A percentile compares a stretch with the other conserved stretches of the same genome.
Evolutionary conservation across 768 basidiomycete genomes (phyloP).

Genomic region (Tulasnella sp.): DNA sequence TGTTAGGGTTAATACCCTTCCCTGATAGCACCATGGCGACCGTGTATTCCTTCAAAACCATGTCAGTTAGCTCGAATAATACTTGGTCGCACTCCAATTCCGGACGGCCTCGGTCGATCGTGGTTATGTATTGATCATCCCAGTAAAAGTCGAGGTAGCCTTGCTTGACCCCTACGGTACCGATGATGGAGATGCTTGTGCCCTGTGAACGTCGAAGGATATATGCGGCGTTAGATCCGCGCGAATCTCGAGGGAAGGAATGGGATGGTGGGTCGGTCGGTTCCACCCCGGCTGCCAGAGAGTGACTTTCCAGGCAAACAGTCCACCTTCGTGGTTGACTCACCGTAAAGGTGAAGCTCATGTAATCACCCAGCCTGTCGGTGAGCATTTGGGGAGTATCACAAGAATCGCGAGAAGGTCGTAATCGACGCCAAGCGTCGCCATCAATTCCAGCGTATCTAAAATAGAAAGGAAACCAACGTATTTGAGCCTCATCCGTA

Average conservation of each 20-base stretch:
- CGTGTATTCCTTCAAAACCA: background rate
- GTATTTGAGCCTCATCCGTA: background rate
- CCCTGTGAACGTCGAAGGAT: background rate
- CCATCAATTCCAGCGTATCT: too few relatives aligned
- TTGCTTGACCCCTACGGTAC: background rate
- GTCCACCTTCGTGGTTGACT: too few relatives aligned
- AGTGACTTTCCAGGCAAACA: too few relatives aligned
- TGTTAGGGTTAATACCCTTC: background rate
- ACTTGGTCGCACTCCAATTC: background rate
- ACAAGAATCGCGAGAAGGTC: background rate
- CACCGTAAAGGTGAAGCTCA: constrained; percentile 22
- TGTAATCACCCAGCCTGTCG: background rate
- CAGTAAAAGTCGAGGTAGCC: constrained; percentile 3
- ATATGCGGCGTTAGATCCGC: background rate
- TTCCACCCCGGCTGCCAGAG: too few relatives aligned
- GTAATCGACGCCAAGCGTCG: too few relatives aligned
- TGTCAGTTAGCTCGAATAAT: background rate
- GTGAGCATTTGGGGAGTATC: constrained; percentile 11
- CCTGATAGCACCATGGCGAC: background rate
- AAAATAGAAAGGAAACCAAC: too few relatives aligned
- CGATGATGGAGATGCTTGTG: constrained; percentile 14
- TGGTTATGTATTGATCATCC: background rate
- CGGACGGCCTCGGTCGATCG: background rate
- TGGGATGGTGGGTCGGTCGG: too few relatives aligned
- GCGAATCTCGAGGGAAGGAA: too few relatives aligned